Evolutionary conservation across 2,329 filamentous ascomycete species (phyloP), one percentile per base, ranked within the genome.

Genomic region (Botryotinia narcissicola): DNA sequence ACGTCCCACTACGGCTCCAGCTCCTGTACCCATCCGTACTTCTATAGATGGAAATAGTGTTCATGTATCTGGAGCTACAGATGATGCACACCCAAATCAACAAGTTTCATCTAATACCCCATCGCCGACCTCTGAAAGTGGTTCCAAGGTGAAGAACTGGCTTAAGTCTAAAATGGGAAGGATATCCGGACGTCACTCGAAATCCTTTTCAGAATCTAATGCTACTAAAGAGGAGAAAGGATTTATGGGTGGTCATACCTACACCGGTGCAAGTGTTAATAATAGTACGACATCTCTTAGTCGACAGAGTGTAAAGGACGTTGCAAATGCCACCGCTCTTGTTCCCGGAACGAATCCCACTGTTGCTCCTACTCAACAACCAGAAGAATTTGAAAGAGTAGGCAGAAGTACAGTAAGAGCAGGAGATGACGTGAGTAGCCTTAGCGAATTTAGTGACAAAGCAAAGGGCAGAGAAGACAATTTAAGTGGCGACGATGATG

Each of bases 231-330:
- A 74, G 29, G 73, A 82, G 66, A 82, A 80, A 72, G 80, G 83
- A 37, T 88, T 89, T 75, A 79, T 88, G 22, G 87, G 87, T 22
- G 87, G 87, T 9, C 85, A 84, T 0, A 83, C 85, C 18, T 80
- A 87, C 9, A 84, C 83, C 1, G 84, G 81, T 25, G 81, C 84
- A 3, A 83, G 82, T 0, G 82, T 83, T 40, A 84, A 86, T 61
- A 83, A 83, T 29, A 88, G 85, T 74, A 83, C 83, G 2, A 80
- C 81, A 6, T 72, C 70, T 2, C 62, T 72, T 35, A 44, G 61
- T 46, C 64, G 48, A 40, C 46, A 70, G 63, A 10, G 74, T 71
- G 20, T 35, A 44, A 42, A n/a, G 62, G 48, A 66, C 16, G 35
- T 51, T 46, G 46, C 61, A 2, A 72, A 59, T 61, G 54, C 67